phyloP scores from a whole-genome alignment of 345 rosid genomes.

The Populus alba region DNA sequence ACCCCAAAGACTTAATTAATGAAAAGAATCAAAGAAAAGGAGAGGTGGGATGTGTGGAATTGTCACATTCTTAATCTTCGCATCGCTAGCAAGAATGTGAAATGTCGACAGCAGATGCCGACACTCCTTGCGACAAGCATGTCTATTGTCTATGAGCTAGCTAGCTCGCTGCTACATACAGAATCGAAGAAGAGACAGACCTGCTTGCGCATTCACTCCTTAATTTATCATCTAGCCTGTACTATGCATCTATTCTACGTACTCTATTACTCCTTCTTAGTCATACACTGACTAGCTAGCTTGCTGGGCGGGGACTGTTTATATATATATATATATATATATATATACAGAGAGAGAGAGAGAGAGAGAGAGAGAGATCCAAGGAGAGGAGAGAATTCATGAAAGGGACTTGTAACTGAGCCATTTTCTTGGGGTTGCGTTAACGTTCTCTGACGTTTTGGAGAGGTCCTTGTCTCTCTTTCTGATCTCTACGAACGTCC shows the following conservation, averaged over 20 bases:
- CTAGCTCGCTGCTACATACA: neutral
- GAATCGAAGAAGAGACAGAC: neutral
- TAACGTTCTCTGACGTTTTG: neutral
- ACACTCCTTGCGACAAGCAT: constrained; percentile 1
- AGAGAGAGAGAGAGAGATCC: neutral
- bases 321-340: neutral
- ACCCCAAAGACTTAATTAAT: neutral
- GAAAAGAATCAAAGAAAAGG: neutral
- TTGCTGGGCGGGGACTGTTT: neutral
- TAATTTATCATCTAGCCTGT: neutral
- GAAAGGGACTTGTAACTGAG: constrained; percentile 23
- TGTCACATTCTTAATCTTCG: constrained; percentile 3
- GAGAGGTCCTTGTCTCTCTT: constrained; percentile 14
- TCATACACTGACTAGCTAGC: neutral
- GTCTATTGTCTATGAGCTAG: neutral
- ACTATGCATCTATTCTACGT: neutral
- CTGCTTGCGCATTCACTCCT: neutral
- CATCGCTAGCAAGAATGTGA: neutral
- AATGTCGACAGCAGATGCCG: neutral
- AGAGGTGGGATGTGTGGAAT: neutral
- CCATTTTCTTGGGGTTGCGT: neutral
- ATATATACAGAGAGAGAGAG: too few species aligned
- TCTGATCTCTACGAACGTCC: neutral
- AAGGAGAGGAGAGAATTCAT: constrained; percentile 1
- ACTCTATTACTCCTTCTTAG: neutral